Conservation (phyloP, 2,329 filamentous ascomycete species). For the Fusarium pseudonygamai region DNA sequence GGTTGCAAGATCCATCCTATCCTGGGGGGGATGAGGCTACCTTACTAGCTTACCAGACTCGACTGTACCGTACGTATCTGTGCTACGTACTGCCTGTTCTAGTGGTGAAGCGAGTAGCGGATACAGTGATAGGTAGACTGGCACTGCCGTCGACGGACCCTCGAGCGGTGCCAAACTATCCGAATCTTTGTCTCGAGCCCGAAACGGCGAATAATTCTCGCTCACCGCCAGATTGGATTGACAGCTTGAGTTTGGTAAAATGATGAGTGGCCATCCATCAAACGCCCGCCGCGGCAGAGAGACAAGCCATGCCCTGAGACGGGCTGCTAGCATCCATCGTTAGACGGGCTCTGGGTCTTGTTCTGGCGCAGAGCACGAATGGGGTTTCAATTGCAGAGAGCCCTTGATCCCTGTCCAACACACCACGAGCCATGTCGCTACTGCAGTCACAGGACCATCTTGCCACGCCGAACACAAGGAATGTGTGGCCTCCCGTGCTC, state of each 20-base stretch:
- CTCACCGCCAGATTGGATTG: slow-evolving; percentile 45
- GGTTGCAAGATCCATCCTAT: slow-evolving; percentile 11
- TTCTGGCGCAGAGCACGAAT: slow-evolving; percentile 39
- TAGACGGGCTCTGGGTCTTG: not conserved
- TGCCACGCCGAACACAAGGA: slow-evolving; percentile 40
- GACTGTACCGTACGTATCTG: slow-evolving; percentile 12
- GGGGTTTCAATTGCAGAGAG: slow-evolving; percentile 41
- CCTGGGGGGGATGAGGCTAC: slow-evolving; percentile 28
- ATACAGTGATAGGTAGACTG: not conserved
- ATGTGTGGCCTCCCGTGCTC: slow-evolving; percentile 29
- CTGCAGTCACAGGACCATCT: slow-evolving; percentile 45
- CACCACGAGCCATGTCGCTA: slow-evolving; percentile 41
- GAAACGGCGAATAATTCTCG: slow-evolving; percentile 9
- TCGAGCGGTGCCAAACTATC: slow-evolving; percentile 35
- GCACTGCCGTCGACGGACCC: slow-evolving; percentile 28
- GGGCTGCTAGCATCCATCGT: slow-evolving; percentile 29
- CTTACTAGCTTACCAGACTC: slow-evolving; percentile 34
- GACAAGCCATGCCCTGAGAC: slow-evolving; percentile 31
- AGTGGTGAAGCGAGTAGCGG: slow-evolving; percentile 26
- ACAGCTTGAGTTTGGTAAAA: slow-evolving; percentile 3
- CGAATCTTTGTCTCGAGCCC: slow-evolving; percentile 20
- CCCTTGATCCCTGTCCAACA: slow-evolving; percentile 42
- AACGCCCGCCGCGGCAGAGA: slow-evolving; percentile 37
- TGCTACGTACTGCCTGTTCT: not conserved
- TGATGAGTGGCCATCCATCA: slow-evolving; percentile 31